A percentile compares a stretch with the other conserved stretches of the same genome.
Conservation (phyloP, 108 stramenopile species). For the Ochromonas danica region DNA sequence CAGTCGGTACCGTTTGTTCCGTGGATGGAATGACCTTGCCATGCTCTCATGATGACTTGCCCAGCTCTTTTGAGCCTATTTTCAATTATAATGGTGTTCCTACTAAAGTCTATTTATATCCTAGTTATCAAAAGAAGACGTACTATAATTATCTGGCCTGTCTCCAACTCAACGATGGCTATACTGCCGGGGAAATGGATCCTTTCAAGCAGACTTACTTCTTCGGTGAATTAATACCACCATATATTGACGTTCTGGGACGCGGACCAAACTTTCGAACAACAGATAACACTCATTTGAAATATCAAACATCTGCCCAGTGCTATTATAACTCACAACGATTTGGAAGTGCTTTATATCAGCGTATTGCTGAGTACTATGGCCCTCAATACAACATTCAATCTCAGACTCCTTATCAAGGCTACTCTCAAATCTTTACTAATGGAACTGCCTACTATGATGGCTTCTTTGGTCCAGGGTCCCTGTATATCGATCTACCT, state of each 20-base stretch:
- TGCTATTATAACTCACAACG: constrained; percentile 72
- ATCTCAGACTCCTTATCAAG: constrained; percentile 65
- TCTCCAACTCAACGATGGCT: constrained; percentile 59
- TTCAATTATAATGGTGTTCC: constrained; percentile 66
- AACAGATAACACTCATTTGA: constrained; percentile 56
- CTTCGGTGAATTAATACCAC: constrained; percentile 72
- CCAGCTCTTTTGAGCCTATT: constrained; percentile 70
- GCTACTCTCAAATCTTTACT: background rate
- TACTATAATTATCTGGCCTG: constrained; percentile 68
- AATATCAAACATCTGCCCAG: constrained; percentile 61
- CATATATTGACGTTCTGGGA: constrained; percentile 73
- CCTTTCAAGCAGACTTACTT: constrained; percentile 61
- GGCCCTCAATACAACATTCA: constrained; percentile 78
- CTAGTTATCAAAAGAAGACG: constrained; percentile 58
- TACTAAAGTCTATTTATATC: constrained; percentile 59
- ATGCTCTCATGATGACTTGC: constrained; percentile 66
- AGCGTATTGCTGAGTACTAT: constrained; percentile 70
- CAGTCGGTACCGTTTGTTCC: constrained; percentile 71
- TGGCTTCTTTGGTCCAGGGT: constrained; percentile 57
- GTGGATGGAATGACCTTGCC: constrained; percentile 72
- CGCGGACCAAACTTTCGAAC: constrained; percentile 67
- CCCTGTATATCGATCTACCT: constrained; percentile 64
- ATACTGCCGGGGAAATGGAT: constrained; percentile 49
- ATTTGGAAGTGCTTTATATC: constrained; percentile 66
- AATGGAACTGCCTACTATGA: constrained; percentile 39